Percentiles rank a stretch among this genome's conserved stretches.
Conservation (phyloP, 2,329 filamentous ascomycete species). For the Cylindrodendrum hubeiense region DNA sequence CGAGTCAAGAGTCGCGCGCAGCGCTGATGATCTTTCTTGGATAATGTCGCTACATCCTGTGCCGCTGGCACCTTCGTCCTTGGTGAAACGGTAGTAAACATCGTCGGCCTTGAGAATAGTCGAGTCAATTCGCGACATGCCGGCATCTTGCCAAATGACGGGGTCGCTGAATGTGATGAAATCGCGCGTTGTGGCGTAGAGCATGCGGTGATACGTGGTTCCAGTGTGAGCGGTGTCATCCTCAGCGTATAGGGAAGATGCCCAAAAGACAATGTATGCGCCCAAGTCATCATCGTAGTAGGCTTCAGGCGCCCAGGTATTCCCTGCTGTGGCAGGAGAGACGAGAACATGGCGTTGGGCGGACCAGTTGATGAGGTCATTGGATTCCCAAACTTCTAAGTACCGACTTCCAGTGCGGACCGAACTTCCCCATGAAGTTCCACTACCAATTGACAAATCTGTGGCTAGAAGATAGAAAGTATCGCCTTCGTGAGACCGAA, state of each 20-base stretch:
- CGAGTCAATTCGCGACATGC: slow-evolving; percentile 64
- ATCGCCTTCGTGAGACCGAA: slow-evolving; percentile 62
- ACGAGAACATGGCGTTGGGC: slow-evolving; percentile 62
- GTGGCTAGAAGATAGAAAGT: slow-evolving; percentile 66
- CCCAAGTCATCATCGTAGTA: slow-evolving; percentile 60
- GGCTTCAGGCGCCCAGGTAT: slow-evolving; percentile 67
- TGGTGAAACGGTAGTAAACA: slow-evolving; percentile 66
- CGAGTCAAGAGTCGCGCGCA: slow-evolving; percentile 54
- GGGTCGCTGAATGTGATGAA: slow-evolving; percentile 63
- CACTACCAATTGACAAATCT: slow-evolving; percentile 65
- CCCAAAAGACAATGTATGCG: slow-evolving; percentile 61
- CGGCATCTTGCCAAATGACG: slow-evolving; percentile 64
- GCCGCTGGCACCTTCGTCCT: slow-evolving; percentile 62
- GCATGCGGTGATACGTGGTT: slow-evolving; percentile 63
- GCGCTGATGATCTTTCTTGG: slow-evolving; percentile 59
- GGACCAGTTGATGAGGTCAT: slow-evolving; percentile 64
- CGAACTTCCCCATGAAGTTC: slow-evolving; percentile 63
- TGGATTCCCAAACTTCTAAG: slow-evolving; percentile 66
- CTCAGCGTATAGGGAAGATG: slow-evolving; percentile 55
- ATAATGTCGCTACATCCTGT: slow-evolving; percentile 68
- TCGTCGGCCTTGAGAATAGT: slow-evolving; percentile 59
- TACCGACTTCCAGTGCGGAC: slow-evolving; percentile 62
- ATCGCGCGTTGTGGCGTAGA: slow-evolving; percentile 63
- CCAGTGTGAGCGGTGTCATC: slow-evolving; percentile 56
- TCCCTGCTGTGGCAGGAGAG: slow-evolving; percentile 62